Conservation (phyloP, 169 alveolate species). For the Plasmodium vinckei region DNA sequence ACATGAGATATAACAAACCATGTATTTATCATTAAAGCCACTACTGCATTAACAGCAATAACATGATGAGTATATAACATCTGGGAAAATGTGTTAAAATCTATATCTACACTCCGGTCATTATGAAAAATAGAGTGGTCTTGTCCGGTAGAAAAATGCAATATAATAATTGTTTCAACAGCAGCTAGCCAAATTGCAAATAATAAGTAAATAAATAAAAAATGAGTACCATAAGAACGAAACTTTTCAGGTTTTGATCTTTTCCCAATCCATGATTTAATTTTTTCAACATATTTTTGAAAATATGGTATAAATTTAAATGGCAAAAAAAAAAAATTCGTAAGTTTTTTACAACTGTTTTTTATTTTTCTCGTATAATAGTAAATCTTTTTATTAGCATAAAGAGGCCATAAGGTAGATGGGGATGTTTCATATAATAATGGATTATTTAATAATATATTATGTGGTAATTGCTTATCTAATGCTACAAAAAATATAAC, state of each 20-base stretch:
- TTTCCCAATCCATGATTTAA: slow-evolving; percentile 76
- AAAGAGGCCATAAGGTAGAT: slow-evolving; percentile 81
- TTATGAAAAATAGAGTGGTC: slow-evolving; percentile 28
- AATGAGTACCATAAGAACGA: slow-evolving; percentile 80
- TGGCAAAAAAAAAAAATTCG: slow-evolving; percentile 22
- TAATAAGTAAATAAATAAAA: slow-evolving; percentile 77
- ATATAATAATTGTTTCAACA: slow-evolving; percentile 76
- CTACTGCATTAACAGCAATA: slow-evolving; percentile 80
- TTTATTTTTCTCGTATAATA: slow-evolving; percentile 61
- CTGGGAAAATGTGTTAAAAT: slow-evolving; percentile 80
- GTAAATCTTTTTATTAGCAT: slow-evolving; percentile 28
- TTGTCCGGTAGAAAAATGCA: slow-evolving; percentile 77
- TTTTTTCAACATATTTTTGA: slow-evolving; percentile 25
- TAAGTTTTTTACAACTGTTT: slow-evolving; percentile 16
- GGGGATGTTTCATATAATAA: slow-evolving; percentile 81
- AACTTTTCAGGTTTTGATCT: slow-evolving; percentile 76
- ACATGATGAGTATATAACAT: slow-evolving; percentile 82
- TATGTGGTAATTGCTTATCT: slow-evolving; percentile 87
- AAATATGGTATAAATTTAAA: slow-evolving; percentile 50
- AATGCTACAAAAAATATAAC: slow-evolving; percentile 84
- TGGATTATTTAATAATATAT: slow-evolving; percentile 82
- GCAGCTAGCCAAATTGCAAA: slow-evolving; percentile 85
- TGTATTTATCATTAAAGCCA: slow-evolving; percentile 78
- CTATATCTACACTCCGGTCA: slow-evolving; percentile 70
- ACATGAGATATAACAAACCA: slow-evolving; percentile 79